phyloP scores from a whole-genome alignment of 208 protist species.

The Crithidia expoeki region DNA sequence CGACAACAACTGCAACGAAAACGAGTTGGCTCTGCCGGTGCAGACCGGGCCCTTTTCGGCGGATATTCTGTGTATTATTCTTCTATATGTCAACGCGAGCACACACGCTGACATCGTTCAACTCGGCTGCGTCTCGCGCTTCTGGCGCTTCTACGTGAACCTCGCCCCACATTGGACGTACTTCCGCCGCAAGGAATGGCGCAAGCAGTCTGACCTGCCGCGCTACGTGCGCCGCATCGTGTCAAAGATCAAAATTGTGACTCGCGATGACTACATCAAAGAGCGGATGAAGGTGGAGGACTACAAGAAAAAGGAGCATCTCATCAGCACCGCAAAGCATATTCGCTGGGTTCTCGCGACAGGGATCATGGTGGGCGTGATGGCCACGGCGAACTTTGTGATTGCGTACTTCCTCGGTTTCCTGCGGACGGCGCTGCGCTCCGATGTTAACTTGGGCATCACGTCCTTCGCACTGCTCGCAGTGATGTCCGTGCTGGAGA shows the following conservation, averaged over 20 bases:
- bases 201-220: conserved; percentile 53
- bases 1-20: background rate
- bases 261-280: conserved; percentile 76
- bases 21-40: conserved; percentile 35
- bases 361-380: conserved; percentile 60
- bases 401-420: conserved; percentile 78
- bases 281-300: conserved; percentile 64
- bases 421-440: conserved; percentile 57
- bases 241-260: conserved; percentile 78
- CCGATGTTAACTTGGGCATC: conserved; percentile 59
- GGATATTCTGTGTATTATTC: conserved; percentile 71
- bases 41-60: conserved; percentile 75
- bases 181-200: conserved; percentile 66
- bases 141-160: conserved; percentile 85
- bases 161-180: conserved; percentile 86
- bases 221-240: conserved; percentile 68
- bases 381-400: conserved; percentile 73
- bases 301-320: conserved; percentile 52
- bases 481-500: conserved; percentile 63
- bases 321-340: conserved; percentile 60
- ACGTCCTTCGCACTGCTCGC: conserved; percentile 67
- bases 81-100: conserved; percentile 69
- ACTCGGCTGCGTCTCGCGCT: conserved; percentile 64
- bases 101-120: conserved; percentile 61
- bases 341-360: conserved; percentile 77